These are phyloP conservation scores for Solanum lignicaule DNA, from an alignment of 257 asterid genomes.

Conservation along the genomic window DNA sequence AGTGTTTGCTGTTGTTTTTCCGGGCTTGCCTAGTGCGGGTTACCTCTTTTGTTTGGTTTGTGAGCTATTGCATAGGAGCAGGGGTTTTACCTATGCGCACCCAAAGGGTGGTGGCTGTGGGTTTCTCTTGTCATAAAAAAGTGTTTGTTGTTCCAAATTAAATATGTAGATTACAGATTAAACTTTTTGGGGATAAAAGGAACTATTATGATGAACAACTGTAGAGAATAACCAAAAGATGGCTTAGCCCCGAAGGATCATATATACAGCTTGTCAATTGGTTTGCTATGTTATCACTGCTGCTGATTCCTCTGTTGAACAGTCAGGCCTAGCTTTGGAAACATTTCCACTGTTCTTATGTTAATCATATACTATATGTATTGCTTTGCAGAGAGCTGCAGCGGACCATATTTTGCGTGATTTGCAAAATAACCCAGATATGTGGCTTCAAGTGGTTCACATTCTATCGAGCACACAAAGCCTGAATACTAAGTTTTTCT, in stretches of 20 bases:
- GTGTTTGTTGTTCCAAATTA: not conserved
- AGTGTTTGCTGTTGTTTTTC: not conserved
- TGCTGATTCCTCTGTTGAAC: not conserved
- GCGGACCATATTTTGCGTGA: constrained; percentile 93
- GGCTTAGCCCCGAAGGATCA: not conserved
- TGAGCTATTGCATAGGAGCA: not conserved
- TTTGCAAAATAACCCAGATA: constrained; percentile 84
- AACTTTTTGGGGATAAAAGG: not conserved
- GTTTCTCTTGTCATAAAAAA: not conserved
- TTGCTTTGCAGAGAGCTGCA: constrained; percentile 59
- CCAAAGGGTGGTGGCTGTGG: not conserved
- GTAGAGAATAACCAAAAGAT: not conserved
- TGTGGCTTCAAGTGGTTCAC: constrained; percentile 99
- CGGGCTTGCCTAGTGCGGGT: not conserved
- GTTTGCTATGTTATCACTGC: not conserved
- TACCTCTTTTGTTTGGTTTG: not conserved
- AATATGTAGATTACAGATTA: not conserved
- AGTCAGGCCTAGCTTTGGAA: not conserved
- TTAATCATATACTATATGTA: not conserved
- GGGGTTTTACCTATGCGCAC: not conserved
- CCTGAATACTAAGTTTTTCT: constrained; percentile 82
- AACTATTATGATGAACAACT: not conserved
- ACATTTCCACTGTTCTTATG: not conserved
- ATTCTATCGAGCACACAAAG: constrained; percentile 69
- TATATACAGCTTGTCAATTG: not conserved